Conservation (phyloP, 2,329 filamentous ascomycete genomes). For the Geosmithia flava region DNA sequence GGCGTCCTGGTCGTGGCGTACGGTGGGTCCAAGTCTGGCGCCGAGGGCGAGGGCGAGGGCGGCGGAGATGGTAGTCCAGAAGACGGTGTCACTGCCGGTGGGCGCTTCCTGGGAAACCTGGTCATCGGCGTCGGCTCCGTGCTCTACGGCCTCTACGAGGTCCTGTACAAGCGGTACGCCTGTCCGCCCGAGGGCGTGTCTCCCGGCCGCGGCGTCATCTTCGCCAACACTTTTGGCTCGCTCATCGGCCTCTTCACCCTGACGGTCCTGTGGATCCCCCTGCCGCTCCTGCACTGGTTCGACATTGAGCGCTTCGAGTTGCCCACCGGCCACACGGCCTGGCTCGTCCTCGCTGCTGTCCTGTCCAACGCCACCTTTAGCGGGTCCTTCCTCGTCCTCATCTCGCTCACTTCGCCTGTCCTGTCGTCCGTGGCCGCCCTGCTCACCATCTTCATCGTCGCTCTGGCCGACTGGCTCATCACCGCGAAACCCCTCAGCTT, state of each 20-base stretch:
- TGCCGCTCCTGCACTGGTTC: slow-evolving; percentile 69
- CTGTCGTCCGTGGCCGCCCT: slow-evolving; percentile 85
- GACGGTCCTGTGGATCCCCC: slow-evolving; percentile 77
- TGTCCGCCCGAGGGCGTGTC: slow-evolving; percentile 85
- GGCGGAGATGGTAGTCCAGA: no score
- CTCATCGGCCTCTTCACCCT: slow-evolving; percentile 82
- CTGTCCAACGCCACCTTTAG: slow-evolving; percentile 85
- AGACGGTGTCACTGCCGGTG: slow-evolving; percentile 32
- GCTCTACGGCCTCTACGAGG: slow-evolving; percentile 93
- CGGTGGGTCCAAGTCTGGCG: slow-evolving; percentile 47
- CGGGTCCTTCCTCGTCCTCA: slow-evolving; percentile 84
- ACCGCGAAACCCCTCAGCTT: slow-evolving; percentile 64
- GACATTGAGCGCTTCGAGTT: slow-evolving; percentile 76
- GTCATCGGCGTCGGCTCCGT: slow-evolving; percentile 86
- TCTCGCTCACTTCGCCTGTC: slow-evolving; percentile 85
- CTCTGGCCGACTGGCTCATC: slow-evolving; percentile 77
- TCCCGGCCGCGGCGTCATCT: slow-evolving; percentile 83
- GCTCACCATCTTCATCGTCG: slow-evolving; percentile 93
- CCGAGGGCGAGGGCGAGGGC: slow-evolving; percentile 20
- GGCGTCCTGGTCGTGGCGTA: slow-evolving; percentile 95
- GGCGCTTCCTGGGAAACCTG: slow-evolving; percentile 72
- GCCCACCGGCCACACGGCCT: slow-evolving; percentile 64
- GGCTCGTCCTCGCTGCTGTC: slow-evolving; percentile 70
- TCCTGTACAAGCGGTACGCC: slow-evolving; percentile 85
- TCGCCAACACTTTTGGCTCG: slow-evolving; percentile 85